These are phyloP conservation scores for Suillus decipiens DNA, from an alignment of 768 basidiomycete species.

Conservation along the genomic window DNA sequence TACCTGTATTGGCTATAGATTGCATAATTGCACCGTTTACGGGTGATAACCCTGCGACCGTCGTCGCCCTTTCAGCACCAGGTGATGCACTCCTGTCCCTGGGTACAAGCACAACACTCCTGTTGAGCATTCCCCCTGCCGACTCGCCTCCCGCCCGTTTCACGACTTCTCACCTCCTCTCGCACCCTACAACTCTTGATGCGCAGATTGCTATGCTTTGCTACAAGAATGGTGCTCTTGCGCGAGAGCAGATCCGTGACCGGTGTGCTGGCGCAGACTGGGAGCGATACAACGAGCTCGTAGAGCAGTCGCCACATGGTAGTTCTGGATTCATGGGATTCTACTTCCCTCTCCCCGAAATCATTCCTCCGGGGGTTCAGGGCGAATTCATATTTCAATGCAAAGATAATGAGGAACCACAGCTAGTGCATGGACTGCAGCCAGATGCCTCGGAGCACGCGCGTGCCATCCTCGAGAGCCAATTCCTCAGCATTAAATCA, in stretches of 20 bases:
- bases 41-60: slow-evolving; percentile 88
- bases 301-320: slow-evolving; percentile 55
- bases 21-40: slow-evolving; percentile 85
- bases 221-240: slow-evolving; percentile 87
- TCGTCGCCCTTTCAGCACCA: slow-evolving; percentile 70
- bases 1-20: slow-evolving; percentile 38
- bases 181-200: slow-evolving; percentile 62
- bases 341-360: slow-evolving; percentile 85
- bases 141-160: slow-evolving; percentile 65
- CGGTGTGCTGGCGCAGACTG: slow-evolving; percentile 61
- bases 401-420: slow-evolving; percentile 26
- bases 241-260: slow-evolving; percentile 76
- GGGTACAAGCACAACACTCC: slow-evolving; percentile 86
- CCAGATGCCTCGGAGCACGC: slow-evolving; percentile 47
- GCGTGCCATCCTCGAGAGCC: slow-evolving; percentile 81
- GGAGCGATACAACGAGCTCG: slow-evolving; percentile 67
- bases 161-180: slow-evolving; percentile 73
- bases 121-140: slow-evolving; percentile 73
- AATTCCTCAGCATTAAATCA: slow-evolving; percentile 78
- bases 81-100: slow-evolving; percentile 85
- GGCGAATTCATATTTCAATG: slow-evolving; percentile 69
- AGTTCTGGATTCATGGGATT: slow-evolving; percentile 66
- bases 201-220: slow-evolving; percentile 89
- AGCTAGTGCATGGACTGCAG: slow-evolving; percentile 39
- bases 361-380: slow-evolving; percentile 76